These are phyloP conservation scores for Umbellularia californica DNA, from an alignment of 164 flowering plant species.

Conservation along the genomic window DNA sequence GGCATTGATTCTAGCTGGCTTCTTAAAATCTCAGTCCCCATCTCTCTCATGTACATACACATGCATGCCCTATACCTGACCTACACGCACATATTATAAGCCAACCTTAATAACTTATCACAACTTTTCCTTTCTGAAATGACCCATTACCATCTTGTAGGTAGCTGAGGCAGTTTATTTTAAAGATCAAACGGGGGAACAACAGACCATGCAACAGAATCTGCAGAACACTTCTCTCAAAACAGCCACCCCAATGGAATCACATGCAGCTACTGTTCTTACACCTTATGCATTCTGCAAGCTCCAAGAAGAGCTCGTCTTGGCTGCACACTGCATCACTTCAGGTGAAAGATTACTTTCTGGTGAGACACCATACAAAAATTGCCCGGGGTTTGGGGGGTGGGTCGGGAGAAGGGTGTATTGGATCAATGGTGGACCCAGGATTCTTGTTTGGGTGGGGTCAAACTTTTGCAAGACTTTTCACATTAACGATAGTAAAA, in stretches of 20 bases:
- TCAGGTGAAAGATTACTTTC: slow-evolving; percentile 53
- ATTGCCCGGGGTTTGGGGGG: slow-evolving; percentile 15
- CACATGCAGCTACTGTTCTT: slow-evolving; percentile 81
- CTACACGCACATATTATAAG: no score
- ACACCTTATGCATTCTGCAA: slow-evolving; percentile 87
- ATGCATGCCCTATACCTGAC: not conserved
- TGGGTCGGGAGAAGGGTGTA: no score
- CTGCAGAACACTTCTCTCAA: slow-evolving; percentile 83
- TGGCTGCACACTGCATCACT: slow-evolving; percentile 88
- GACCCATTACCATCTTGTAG: slow-evolving; percentile 23
- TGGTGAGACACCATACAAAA: slow-evolving; percentile 84
- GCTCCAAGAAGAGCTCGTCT: slow-evolving; percentile 89
- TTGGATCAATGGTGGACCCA: no score
- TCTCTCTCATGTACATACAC: no score
- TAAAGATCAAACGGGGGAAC: slow-evolving; percentile 90
- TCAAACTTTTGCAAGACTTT: no score
- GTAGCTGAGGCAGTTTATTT: slow-evolving; percentile 83
- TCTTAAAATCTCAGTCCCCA: no score
- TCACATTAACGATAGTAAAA: no score
- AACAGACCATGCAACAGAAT: slow-evolving; percentile 93
- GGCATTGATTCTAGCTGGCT: no score
- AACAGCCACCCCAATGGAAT: slow-evolving; percentile 96
- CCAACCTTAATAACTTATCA: no score
- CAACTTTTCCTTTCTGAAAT: no score
- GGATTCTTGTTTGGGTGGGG: no score